A percentile compares a stretch with the other conserved stretches of the same genome.
phyloP scores from a whole-genome alignment of 139 green algal species.

The Penium margaritaceum region DNA sequence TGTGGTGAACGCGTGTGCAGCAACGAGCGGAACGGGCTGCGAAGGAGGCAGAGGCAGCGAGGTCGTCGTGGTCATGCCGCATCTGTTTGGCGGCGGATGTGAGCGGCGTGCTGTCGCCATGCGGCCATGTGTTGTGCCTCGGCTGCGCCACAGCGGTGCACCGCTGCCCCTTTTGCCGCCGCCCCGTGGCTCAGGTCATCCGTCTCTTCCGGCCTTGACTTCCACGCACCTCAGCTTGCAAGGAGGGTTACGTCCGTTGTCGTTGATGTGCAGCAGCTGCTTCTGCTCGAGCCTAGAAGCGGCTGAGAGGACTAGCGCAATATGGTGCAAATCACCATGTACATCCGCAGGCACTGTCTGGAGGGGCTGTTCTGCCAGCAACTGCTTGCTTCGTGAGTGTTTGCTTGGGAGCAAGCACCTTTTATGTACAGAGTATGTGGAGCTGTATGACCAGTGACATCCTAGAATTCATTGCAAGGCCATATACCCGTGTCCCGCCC shows the following conservation, averaged over 20 bases:
- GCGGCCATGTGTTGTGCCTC: conserved; percentile 56
- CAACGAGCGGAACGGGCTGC: not conserved
- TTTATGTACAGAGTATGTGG: too few species aligned
- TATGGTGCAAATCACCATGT: not conserved
- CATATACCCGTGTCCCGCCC: too few species aligned
- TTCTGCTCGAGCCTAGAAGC: too few species aligned
- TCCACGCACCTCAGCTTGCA: not conserved
- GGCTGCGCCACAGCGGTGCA: conserved; percentile 37
- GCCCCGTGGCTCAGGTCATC: conserved; percentile 9
- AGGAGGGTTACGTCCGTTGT: not conserved
- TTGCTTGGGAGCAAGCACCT: not conserved
- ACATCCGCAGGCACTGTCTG: not conserved
- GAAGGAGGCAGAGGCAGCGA: conserved; percentile 40
- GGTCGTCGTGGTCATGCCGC: conserved; percentile 51
- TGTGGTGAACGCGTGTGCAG: not conserved
- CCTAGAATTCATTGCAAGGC: too few species aligned
- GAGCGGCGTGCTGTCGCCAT: conserved; percentile 51
- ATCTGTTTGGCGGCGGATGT: conserved; percentile 59
- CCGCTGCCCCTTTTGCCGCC: conserved; percentile 57
- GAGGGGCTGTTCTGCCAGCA: not conserved
- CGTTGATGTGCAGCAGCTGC: too few species aligned
- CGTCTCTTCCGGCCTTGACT: conserved; percentile 47
- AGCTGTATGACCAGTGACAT: too few species aligned
- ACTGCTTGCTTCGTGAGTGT: not conserved
- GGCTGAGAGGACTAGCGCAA: not conserved